phyloP scores from a whole-genome alignment of 2,329 filamentous ascomycete genomes.

The Colletotrichum karsti region DNA sequence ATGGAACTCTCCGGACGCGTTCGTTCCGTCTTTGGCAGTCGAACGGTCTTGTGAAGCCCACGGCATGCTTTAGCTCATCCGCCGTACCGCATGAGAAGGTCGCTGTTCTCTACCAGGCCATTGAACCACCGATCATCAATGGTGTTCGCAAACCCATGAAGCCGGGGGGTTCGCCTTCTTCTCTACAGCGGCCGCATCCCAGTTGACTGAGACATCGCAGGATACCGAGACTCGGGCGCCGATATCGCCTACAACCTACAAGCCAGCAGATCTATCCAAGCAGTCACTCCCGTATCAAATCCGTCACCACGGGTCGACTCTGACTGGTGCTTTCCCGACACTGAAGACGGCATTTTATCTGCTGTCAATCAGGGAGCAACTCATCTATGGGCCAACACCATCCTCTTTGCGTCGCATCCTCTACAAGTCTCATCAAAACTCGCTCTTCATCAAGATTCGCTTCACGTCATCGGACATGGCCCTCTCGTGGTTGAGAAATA shows the following conservation, averaged over 20 bases:
- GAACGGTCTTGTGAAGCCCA: neutral
- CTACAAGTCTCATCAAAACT: neutral
- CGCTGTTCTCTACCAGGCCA: slow-evolving; percentile 54
- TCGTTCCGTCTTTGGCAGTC: no score
- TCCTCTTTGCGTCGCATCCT: neutral
- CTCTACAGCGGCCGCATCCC: slow-evolving; percentile 18
- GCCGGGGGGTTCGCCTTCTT: slow-evolving; percentile 46
- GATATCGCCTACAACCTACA: neutral
- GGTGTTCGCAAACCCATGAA: slow-evolving; percentile 58
- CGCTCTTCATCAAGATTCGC: neutral
- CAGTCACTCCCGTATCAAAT: no score
- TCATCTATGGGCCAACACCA: neutral
- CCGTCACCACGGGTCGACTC: neutral
- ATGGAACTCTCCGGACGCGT: no score
- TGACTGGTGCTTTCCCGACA: neutral
- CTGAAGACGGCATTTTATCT: neutral
- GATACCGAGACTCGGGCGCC: neutral
- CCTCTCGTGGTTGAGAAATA: neutral
- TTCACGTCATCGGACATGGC: neutral
- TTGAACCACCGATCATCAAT: slow-evolving; percentile 55
- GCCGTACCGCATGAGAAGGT: slow-evolving; percentile 33
- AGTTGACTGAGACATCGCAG: neutral
- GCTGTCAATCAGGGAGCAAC: neutral
- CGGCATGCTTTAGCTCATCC: neutral
- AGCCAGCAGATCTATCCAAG: neutral